These are phyloP conservation scores for Erysimum pusillum DNA, from an alignment of 441 rosid species.

Conservation along the genomic window DNA sequence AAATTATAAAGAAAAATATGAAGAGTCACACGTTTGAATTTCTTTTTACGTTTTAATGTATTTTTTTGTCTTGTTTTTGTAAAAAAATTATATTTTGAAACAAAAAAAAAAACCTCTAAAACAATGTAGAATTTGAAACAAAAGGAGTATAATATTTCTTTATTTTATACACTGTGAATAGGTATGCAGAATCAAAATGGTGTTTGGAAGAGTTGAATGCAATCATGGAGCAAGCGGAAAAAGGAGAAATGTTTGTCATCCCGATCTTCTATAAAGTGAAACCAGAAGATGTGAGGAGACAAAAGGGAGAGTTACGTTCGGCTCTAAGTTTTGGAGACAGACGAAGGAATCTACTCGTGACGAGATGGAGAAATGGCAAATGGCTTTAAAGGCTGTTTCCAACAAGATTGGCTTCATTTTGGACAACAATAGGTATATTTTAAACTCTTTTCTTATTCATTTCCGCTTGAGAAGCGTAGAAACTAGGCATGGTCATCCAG, in stretches of 20 bases:
- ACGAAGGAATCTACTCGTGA: background rate
- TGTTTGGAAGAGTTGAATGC: background rate
- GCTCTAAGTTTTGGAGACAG: background rate
- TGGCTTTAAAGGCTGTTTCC: slow-evolving; percentile 6
- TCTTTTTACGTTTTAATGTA: too few relatives aligned
- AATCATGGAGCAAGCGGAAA: background rate
- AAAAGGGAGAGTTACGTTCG: slow-evolving; percentile 9
- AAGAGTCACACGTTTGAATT: too few relatives aligned
- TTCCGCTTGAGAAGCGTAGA: too few relatives aligned
- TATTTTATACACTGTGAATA: too few relatives aligned
- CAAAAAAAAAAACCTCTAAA: too few relatives aligned
- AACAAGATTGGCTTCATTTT: background rate
- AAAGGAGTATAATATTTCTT: too few relatives aligned
- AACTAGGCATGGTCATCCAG: too few relatives aligned
- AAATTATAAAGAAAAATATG: too few relatives aligned
- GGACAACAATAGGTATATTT: background rate
- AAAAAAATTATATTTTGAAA: too few relatives aligned
- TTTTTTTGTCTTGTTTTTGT: too few relatives aligned
- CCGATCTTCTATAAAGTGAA: slow-evolving; percentile 8
- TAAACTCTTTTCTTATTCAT: too few relatives aligned
- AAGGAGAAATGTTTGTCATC: background rate
- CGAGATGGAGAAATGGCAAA: slow-evolving; percentile 1
- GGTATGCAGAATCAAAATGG: background rate
- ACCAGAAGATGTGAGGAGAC: background rate
- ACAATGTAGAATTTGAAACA: too few relatives aligned